Conservation (phyloP, 2,329 filamentous ascomycete species). For the Verticillium nubilum region DNA sequence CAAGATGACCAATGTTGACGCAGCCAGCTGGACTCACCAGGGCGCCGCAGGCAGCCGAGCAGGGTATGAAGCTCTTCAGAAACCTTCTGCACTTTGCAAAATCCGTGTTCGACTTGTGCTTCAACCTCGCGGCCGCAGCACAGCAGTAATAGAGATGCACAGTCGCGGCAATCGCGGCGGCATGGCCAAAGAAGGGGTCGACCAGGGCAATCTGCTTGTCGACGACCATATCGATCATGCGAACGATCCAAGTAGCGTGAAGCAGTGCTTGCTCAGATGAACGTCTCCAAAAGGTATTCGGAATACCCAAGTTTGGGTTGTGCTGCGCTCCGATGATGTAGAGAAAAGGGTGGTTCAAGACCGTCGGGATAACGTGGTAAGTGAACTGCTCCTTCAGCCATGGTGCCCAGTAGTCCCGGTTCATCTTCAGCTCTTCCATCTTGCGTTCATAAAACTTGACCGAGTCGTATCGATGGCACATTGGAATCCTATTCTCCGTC, state of each 20-base stretch:
- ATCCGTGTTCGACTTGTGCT: constrained; percentile 45
- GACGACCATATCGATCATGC: constrained; percentile 48
- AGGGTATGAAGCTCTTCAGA: constrained; percentile 39
- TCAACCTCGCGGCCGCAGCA: constrained; percentile 39
- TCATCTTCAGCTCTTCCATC: constrained; percentile 35
- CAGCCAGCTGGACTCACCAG: constrained; percentile 28
- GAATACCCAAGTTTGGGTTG: constrained; percentile 44
- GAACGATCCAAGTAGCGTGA: constrained; percentile 48
- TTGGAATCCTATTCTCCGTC: constrained; percentile 40
- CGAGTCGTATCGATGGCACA: constrained; percentile 46
- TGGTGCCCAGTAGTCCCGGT: constrained; percentile 43
- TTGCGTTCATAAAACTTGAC: constrained; percentile 47
- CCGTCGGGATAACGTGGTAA: constrained; percentile 44
- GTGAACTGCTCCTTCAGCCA: constrained; percentile 50
- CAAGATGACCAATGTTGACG: neutral
- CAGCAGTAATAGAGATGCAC: constrained; percentile 50
- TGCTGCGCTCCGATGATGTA: constrained; percentile 47
- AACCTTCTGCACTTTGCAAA: constrained; percentile 45
- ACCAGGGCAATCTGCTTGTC: constrained; percentile 42
- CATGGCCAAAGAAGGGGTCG: constrained; percentile 47
- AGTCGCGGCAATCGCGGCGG: constrained; percentile 45
- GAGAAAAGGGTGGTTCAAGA: constrained; percentile 48
- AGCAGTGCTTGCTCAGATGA: constrained; percentile 45
- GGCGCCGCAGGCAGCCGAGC: constrained; percentile 37
- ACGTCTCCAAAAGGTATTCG: constrained; percentile 48